Evolutionary conservation across 2,329 filamentous ascomycete genomes (phyloP).

Genomic region (Alternaria dauci): DNA sequence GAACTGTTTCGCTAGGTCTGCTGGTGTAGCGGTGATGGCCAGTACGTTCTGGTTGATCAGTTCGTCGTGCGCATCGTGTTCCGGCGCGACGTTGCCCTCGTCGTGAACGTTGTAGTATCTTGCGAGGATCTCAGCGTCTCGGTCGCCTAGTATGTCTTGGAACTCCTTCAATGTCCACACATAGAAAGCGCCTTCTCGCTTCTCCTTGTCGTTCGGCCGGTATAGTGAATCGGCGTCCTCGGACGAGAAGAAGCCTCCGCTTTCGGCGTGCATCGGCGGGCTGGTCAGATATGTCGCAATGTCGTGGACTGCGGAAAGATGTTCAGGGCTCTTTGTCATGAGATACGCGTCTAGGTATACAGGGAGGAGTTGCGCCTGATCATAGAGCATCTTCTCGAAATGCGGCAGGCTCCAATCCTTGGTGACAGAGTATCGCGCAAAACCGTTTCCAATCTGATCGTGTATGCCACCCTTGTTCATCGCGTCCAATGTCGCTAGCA

Average conservation of each 20-base stretch:
- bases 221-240: conserved; percentile 90
- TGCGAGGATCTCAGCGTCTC: conserved; percentile 76
- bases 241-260: conserved; percentile 83
- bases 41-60: conserved; percentile 94
- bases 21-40: conserved; percentile 71
- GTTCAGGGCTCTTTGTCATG: conserved; percentile 71
- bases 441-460: conserved; percentile 80
- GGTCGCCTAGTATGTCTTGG: conserved; percentile 73
- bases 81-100: conserved; percentile 84
- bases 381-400: conserved; percentile 96
- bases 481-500: conserved; percentile 77
- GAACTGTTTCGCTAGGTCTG: conserved; percentile 77
- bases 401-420: conserved; percentile 92
- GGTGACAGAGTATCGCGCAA: conserved; percentile 87
- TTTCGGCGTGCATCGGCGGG: conserved; percentile 69
- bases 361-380: conserved; percentile 85
- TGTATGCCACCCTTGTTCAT: conserved; percentile 78
- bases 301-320: conserved; percentile 80
- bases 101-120: conserved; percentile 84
- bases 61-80: conserved; percentile 89
- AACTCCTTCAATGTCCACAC: conserved; percentile 93
- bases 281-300: conserved; percentile 86
- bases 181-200: conserved; percentile 92
- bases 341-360: conserved; percentile 89
- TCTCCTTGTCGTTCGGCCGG: conserved; percentile 76